A percentile compares a stretch with the other conserved stretches of the same genome.
Evolutionary conservation across 228 moss, liverwort and hornwort species (phyloP).

Genomic region (Sphagnum fallax): DNA sequence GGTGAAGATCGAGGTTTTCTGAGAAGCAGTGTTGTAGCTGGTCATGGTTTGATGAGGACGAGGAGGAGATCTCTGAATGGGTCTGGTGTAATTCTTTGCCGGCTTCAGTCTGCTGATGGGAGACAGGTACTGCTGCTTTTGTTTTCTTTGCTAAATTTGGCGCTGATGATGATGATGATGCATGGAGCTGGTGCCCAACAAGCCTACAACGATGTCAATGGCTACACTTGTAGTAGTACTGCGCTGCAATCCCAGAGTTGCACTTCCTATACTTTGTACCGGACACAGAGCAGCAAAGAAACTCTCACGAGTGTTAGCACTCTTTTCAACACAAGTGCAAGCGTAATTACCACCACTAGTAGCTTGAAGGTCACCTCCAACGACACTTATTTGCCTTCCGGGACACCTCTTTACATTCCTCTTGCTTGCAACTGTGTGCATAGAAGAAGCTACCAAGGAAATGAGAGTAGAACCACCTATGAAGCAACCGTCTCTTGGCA

Average conservation of each 20-base stretch:
- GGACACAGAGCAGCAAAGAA: constrained; percentile 25
- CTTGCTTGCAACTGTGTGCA: constrained; percentile 63
- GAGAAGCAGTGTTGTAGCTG: background rate
- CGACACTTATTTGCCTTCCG: constrained; percentile 2
- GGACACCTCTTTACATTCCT: constrained; percentile 47
- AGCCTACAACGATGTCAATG: constrained; percentile 27
- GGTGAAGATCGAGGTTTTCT: background rate
- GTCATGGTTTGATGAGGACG: too few species aligned
- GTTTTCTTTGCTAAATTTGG: background rate
- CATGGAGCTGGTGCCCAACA: constrained; percentile 38
- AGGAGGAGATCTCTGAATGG: too few species aligned
- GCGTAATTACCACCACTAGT: constrained; percentile 29
- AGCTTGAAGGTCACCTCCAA: constrained; percentile 8
- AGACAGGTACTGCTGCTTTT: too few species aligned
- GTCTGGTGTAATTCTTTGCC: too few species aligned
- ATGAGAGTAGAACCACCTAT: constrained; percentile 12
- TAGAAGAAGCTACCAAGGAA: background rate
- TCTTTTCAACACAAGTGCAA: constrained; percentile 35
- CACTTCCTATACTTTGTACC: constrained; percentile 48
- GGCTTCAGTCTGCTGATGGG: too few species aligned
- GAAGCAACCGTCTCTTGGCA: constrained; percentile 43
- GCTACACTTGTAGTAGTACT: constrained; percentile 40
- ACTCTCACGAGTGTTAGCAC: constrained; percentile 17
- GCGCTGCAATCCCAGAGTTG: constrained; percentile 16
- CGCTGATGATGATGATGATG: constrained; percentile 6